These are phyloP conservation scores for Iris pallida DNA, from an alignment of 116 monocot genomes.

Conservation along the genomic window DNA sequence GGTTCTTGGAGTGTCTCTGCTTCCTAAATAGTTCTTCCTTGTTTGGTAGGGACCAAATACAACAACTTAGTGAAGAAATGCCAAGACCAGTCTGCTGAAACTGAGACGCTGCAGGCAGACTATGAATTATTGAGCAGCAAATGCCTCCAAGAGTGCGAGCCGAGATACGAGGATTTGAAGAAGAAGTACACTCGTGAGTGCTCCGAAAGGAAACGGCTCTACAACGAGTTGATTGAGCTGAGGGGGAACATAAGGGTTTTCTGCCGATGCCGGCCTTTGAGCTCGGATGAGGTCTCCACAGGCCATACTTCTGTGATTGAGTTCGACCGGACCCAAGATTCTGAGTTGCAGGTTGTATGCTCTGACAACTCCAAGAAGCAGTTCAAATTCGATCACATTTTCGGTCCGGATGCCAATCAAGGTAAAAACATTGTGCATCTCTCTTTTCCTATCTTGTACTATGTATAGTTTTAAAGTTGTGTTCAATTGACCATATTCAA, in stretches of 20 bases:
- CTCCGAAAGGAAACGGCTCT: slow-evolving; percentile 62
- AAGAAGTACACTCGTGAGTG: slow-evolving; percentile 49
- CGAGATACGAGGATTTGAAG: slow-evolving; percentile 47
- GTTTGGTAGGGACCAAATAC: slow-evolving; percentile 48
- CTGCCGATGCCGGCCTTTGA: slow-evolving; percentile 86
- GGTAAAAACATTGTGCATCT: slow-evolving; percentile 24
- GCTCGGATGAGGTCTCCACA: slow-evolving; percentile 53
- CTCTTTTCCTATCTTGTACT: no score
- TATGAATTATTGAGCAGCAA: slow-evolving; percentile 24
- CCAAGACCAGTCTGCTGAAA: slow-evolving; percentile 18
- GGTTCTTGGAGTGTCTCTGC: neutral
- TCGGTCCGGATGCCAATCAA: slow-evolving; percentile 72
- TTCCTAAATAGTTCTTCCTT: neutral
- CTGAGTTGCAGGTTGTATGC: slow-evolving; percentile 63
- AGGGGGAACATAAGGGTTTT: slow-evolving; percentile 94
- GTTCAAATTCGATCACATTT: slow-evolving; percentile 91
- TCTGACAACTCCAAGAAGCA: slow-evolving; percentile 63
- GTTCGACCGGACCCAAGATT: slow-evolving; percentile 57
- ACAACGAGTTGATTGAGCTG: slow-evolving; percentile 83
- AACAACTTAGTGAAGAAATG: slow-evolving; percentile 38
- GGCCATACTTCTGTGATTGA: slow-evolving; percentile 55
- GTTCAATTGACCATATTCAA: no score
- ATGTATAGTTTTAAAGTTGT: no score
- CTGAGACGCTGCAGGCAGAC: slow-evolving; percentile 5
- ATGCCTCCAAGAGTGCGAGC: slow-evolving; percentile 42